Evolutionary conservation across 2,329 filamentous ascomycete species (phyloP).

Genomic region (Microcyclospora tardicrescens): DNA sequence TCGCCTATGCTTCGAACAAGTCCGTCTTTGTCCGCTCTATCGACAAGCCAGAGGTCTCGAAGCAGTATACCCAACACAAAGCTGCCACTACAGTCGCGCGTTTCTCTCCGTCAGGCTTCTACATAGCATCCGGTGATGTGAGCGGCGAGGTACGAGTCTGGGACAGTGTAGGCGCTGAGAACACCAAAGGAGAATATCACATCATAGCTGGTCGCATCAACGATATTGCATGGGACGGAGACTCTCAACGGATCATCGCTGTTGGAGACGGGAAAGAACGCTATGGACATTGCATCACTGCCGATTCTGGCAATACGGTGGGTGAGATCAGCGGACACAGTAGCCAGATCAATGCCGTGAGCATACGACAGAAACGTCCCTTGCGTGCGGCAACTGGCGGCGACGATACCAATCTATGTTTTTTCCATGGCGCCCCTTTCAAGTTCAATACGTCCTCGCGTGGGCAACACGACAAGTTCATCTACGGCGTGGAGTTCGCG

Average conservation of each 20-base stretch:
- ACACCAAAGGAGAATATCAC: slow-evolving; percentile 84
- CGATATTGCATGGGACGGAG: slow-evolving; percentile 93
- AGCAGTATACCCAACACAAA: slow-evolving; percentile 88
- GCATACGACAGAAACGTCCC: slow-evolving; percentile 80
- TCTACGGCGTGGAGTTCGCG: slow-evolving; percentile 78
- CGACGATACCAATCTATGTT: slow-evolving; percentile 80
- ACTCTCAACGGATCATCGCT: slow-evolving; percentile 90
- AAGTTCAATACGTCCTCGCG: slow-evolving; percentile 81
- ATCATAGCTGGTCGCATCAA: slow-evolving; percentile 94
- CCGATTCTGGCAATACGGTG: slow-evolving; percentile 89
- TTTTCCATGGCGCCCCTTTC: slow-evolving; percentile 88
- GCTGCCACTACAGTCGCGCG: slow-evolving; percentile 80
- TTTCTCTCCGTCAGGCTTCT: slow-evolving; percentile 89
- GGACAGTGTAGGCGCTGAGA: slow-evolving; percentile 75
- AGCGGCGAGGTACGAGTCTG: slow-evolving; percentile 79
- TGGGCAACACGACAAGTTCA: slow-evolving; percentile 73
- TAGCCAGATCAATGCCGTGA: slow-evolving; percentile 78
- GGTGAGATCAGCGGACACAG: slow-evolving; percentile 90
- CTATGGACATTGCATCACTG: slow-evolving; percentile 87
- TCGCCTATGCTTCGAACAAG: slow-evolving; percentile 91
- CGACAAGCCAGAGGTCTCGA: slow-evolving; percentile 70
- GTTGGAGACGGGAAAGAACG: slow-evolving; percentile 90
- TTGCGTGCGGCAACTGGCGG: slow-evolving; percentile 80
- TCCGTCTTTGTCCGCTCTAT: slow-evolving; percentile 93
- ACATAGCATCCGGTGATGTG: slow-evolving; percentile 81